A percentile compares a stretch with the other conserved stretches of the same genome.
These are phyloP conservation scores for Pestalotiopsis sp. DNA, from an alignment of 2,329 filamentous ascomycete genomes.

Conservation along the genomic window DNA sequence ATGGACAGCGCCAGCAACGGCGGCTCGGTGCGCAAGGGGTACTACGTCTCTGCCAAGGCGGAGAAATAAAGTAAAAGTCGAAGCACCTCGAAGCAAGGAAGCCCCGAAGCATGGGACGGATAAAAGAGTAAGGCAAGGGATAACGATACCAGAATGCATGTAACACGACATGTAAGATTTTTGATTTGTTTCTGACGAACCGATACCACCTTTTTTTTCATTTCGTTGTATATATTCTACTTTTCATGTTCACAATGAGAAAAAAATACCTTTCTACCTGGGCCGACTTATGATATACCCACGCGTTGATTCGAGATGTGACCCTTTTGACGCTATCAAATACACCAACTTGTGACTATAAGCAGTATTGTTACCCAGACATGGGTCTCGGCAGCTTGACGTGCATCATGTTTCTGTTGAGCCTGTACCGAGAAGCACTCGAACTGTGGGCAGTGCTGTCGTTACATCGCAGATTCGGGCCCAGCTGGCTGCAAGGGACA, in stretches of 20 bases:
- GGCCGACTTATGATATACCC: neutral
- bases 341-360: no score
- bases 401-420: no score
- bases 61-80: neutral
- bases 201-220: neutral
- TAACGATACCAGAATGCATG: neutral
- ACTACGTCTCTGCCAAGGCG: conserved; percentile 8
- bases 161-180: neutral
- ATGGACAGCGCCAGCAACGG: conserved; percentile 15
- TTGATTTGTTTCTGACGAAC: neutral
- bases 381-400: no score
- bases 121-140: neutral
- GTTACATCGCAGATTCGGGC: no score
- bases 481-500: no score
- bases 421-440: no score
- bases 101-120: neutral
- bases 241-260: neutral
- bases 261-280: neutral
- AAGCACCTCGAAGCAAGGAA: no score
- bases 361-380: no score
- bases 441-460: no score
- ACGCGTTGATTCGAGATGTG: no score
- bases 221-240: neutral
- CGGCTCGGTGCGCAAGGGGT: neutral
- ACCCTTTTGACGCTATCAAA: no score